Evolutionary conservation across 2,329 filamentous ascomycete genomes (phyloP), one percentile per base, ranked within the genome.

Genomic region (Exophiala sideris): DNA sequence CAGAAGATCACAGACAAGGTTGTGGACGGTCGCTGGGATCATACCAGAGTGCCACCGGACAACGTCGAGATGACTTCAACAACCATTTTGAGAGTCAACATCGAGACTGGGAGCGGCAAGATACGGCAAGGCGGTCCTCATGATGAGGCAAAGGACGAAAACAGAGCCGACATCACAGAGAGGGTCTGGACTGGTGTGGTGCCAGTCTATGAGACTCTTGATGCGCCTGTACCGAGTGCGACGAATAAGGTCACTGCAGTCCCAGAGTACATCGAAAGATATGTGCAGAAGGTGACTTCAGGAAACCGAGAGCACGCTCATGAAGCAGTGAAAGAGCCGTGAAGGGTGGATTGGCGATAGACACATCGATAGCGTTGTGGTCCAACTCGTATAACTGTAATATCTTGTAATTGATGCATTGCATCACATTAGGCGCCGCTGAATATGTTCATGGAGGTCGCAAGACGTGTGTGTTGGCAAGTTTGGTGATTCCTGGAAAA

Each of bases 31-130:
- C 82, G 89, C 4, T 95, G 88, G 84, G 74, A 78, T 14, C 76
- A 87, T 65, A 82, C 82, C 12, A 81, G 90, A 3, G 73, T 84
- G 5, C 88, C 89, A 3, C 88, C 89, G 1, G 87, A 84, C 41
- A 77, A 77, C 44, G 82, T 84, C 9, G 90, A 95, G 76, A 80
- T 94, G 76, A 82, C 83, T 56, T 84, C 81, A 54, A 95, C 89
- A 0, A 80, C 82, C 40, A 83, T 95, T 38, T 72, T 95, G 52
- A 83, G 79, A 59, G 82, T 95, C 9, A 77, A 71, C 45, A 81
- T 95, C 56, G 76, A 79, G 12, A 83, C 82, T 46, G 90, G 87
- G 3, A 91, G 86, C 65, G 88, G 85, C 24, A 95, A 95, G 78
- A 76, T 88, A 39, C 77, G 88, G 6, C 75, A 78, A 20, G 88